A percentile compares a stretch with the other conserved stretches of the same genome.
Evolutionary conservation across 495 filamentous ascomycete genomes (phyloP).

Genomic region (Bacidia rubella): DNA sequence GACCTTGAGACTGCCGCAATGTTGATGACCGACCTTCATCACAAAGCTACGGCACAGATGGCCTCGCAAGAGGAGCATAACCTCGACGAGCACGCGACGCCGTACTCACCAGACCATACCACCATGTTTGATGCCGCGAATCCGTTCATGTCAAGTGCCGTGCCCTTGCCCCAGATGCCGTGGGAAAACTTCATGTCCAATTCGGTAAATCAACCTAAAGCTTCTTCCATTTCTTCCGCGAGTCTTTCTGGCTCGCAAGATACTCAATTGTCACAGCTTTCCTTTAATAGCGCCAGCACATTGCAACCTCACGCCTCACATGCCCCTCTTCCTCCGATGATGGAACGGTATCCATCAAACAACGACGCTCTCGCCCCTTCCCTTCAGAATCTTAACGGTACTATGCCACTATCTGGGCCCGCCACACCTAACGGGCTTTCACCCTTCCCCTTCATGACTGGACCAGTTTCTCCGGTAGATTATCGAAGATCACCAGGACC

Average conservation of each 20-base stretch:
- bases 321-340: constrained; percentile 50
- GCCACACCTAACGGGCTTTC: constrained; percentile 72
- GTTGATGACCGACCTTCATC: constrained; percentile 97
- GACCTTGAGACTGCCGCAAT: constrained; percentile 97
- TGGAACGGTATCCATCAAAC: constrained; percentile 47
- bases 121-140: constrained; percentile 52
- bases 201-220: constrained; percentile 48
- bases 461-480: constrained; percentile 56
- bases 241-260: constrained; percentile 55
- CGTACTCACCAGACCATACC: constrained; percentile 56
- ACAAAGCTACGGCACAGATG: constrained; percentile 83
- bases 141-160: constrained; percentile 59
- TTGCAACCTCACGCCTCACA: constrained; percentile 34
- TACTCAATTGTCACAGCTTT: constrained; percentile 39
- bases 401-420: constrained; percentile 53
- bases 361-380: constrained; percentile 46
- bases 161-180: constrained; percentile 73
- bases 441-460: constrained; percentile 61
- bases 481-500: constrained; percentile 56
- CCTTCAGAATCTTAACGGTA: constrained; percentile 54
- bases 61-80: constrained; percentile 54
- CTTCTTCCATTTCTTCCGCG: constrained; percentile 52
- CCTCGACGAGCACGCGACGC: constrained; percentile 51
- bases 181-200: constrained; percentile 74
- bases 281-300: constrained; percentile 41